A percentile compares a stretch with the other conserved stretches of the same genome.
These are phyloP conservation scores for Arthromyces matolae DNA, from an alignment of 768 basidiomycete species.

Conservation along the genomic window DNA sequence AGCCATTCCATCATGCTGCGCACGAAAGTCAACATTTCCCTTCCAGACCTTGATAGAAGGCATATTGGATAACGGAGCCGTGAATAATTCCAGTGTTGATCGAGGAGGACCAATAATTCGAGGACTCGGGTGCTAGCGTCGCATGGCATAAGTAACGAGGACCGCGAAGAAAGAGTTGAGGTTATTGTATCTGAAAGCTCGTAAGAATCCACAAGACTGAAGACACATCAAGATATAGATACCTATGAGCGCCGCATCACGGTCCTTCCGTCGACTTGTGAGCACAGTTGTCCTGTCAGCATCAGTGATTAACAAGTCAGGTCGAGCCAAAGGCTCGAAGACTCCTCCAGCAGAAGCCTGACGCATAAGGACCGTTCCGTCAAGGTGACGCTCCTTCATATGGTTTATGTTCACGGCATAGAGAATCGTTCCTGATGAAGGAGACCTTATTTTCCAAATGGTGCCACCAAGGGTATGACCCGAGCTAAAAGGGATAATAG, in stretches of 20 bases:
- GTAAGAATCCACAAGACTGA: slow-evolving; percentile 7
- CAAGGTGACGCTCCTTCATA: slow-evolving; percentile 91
- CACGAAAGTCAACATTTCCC: slow-evolving; percentile 92
- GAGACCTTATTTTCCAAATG: slow-evolving; percentile 98
- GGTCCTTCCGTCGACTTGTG: slow-evolving; percentile 84
- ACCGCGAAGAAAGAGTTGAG: slow-evolving; percentile 73
- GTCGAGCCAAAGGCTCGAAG: slow-evolving; percentile 82
- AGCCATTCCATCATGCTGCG: slow-evolving; percentile 99
- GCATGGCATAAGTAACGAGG: slow-evolving; percentile 85
- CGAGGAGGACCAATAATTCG: slow-evolving; percentile 91
- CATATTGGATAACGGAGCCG: slow-evolving; percentile 85
- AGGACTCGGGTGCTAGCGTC: slow-evolving; percentile 94
- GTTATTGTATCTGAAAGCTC: slow-evolving; percentile 73
- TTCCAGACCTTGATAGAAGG: slow-evolving; percentile 84
- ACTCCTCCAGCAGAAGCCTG: slow-evolving; percentile 71
- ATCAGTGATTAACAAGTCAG: slow-evolving; percentile 92
- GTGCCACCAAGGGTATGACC: slow-evolving; percentile 96
- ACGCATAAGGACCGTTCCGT: slow-evolving; percentile 85
- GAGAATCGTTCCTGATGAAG: slow-evolving; percentile 91
- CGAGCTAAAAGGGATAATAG: slow-evolving; percentile 92
- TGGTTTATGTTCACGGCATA: slow-evolving; percentile 97
- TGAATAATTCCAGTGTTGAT: slow-evolving; percentile 96
- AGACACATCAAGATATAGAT: slow-evolving; percentile 2
- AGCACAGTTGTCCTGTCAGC: slow-evolving; percentile 80
- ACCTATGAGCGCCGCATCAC: slow-evolving; percentile 88